Evolutionary conservation across 768 basidiomycete genomes (phyloP).

Genomic region (Pleurotus tuber-regium): DNA sequence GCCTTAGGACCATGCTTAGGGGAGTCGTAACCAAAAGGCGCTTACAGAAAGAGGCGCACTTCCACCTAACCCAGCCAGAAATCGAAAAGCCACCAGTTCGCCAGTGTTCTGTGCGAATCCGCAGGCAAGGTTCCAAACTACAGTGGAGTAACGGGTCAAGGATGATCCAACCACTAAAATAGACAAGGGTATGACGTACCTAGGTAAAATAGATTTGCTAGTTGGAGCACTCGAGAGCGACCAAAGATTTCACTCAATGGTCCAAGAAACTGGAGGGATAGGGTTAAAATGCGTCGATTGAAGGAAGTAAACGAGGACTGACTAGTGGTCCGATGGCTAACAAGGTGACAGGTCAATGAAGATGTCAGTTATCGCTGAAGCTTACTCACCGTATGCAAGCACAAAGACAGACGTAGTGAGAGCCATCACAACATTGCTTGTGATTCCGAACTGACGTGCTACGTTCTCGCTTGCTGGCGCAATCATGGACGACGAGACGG

Average conservation of each 20-base stretch:
- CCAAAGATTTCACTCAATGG: constrained; percentile 75
- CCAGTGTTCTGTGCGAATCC: constrained; percentile 58
- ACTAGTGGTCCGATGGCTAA: constrained; percentile 53
- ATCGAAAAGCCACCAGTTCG: constrained; percentile 64
- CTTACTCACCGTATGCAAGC: constrained; percentile 52
- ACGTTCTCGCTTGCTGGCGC: constrained; percentile 60
- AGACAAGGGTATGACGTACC: constrained; percentile 31
- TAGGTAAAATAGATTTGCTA: constrained; percentile 62
- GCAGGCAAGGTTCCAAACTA: constrained; percentile 64
- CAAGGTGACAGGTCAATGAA: background rate
- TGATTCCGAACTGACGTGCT: constrained; percentile 52
- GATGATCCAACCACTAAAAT: no score
- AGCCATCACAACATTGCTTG: constrained; percentile 43
- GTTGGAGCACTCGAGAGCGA: constrained; percentile 56
- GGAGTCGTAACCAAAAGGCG: constrained; percentile 39
- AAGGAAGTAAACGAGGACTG: background rate
- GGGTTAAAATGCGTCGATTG: no score
- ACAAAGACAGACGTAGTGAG: constrained; percentile 56
- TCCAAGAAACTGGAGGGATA: constrained; percentile 37
- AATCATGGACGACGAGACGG: constrained; percentile 72
- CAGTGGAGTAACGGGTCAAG: constrained; percentile 3
- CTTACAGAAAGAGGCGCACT: constrained; percentile 65
- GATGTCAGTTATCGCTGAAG: no score
- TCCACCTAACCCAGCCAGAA: constrained; percentile 69
- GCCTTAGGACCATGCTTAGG: no score